Conservation (phyloP, 495 filamentous ascomycete species). For the Aspergillus egyptiacus region DNA sequence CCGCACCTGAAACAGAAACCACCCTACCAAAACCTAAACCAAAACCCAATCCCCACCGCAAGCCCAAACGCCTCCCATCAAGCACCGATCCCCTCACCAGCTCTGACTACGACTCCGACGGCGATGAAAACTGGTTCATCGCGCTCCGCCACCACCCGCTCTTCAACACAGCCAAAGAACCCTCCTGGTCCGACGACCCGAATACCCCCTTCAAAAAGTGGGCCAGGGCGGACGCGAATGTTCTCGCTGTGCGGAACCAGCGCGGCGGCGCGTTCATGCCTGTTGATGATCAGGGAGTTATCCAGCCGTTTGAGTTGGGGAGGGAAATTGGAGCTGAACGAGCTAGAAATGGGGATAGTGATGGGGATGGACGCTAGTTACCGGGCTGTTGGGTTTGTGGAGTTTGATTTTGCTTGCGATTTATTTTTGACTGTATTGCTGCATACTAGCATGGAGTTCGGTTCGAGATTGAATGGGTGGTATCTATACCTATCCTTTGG, state of each 20-base stretch:
- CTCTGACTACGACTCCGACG: slow-evolving; percentile 9
- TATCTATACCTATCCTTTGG: too few species aligned
- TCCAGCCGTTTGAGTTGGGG: too few species aligned
- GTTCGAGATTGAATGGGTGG: too few species aligned
- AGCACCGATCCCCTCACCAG: background rate
- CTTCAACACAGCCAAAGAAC: slow-evolving; percentile 15
- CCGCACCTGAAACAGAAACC: too few species aligned
- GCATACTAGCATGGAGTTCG: background rate
- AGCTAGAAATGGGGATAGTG: too few species aligned
- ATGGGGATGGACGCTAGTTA: too few species aligned
- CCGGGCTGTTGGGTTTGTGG: too few species aligned
- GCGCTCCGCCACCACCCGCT: slow-evolving; percentile 32
- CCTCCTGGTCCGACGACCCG: slow-evolving; percentile 31
- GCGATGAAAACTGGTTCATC: slow-evolving; percentile 32
- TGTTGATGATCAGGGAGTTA: slow-evolving; percentile 33
- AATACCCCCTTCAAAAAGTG: slow-evolving; percentile 42
- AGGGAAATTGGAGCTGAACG: too few species aligned
- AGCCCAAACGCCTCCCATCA: background rate
- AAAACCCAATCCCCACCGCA: too few species aligned
- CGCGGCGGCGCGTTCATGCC: slow-evolving; percentile 26
- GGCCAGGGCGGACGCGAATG: slow-evolving; percentile 34
- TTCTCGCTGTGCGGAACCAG: slow-evolving; percentile 22
- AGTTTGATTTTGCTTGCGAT: background rate
- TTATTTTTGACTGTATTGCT: background rate
- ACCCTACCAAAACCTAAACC: too few species aligned